Evolutionary conservation across 2,329 filamentous ascomycete species (phyloP), one percentile per base, ranked within the genome.

Genomic region (Elsinoe fawcettii): DNA sequence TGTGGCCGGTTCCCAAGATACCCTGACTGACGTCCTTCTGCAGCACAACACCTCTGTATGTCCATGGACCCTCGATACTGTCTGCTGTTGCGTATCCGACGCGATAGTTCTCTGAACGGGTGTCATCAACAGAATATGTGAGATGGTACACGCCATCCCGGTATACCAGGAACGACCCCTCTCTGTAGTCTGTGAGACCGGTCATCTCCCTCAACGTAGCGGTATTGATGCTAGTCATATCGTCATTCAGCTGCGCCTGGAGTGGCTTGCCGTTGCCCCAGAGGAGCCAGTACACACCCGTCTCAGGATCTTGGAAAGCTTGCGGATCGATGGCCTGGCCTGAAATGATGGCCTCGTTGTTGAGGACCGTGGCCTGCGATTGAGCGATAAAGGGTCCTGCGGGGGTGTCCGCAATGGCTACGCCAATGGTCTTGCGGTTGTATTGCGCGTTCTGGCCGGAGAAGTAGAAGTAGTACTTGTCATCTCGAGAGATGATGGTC

Each of bases 71-170:
- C 2, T 65, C 60, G 0, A 73, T 62, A 14, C 60, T 68, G 0
- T 66, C 56, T 0, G 70, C 67, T 0, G 75, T 77, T 0, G 76
- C 75, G 46, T 78, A 78, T 3, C 75, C 75, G 3, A 78, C 70
- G 0, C 72, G 70, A 63, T 79, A 78, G 63, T 77, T 66, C 41
- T 71, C 71, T 0, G 72, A 75, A 0, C 74, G 63, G 0, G 76
- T 78, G 59, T 77, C 74, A 58, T 74, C 75, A 57, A 77, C 75
- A 0, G 74, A 77, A 61, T 77, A 78, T 0, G 75, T 78, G 44
- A 77, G 59, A 60, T 78, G 75, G 61, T 78, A 78, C 7, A 74
- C 62, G 0, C 75, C 75, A 1, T 74, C 59, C 18, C 75, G 72
- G 58, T 77, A 75, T 32, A 72, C 70, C 44, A 78, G 66, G 61